Evolutionary conservation across 352 stramenopile genomes (phyloP), one percentile per base, ranked within the genome.

Genomic region (Stephanocyclus meneghinianus): DNA sequence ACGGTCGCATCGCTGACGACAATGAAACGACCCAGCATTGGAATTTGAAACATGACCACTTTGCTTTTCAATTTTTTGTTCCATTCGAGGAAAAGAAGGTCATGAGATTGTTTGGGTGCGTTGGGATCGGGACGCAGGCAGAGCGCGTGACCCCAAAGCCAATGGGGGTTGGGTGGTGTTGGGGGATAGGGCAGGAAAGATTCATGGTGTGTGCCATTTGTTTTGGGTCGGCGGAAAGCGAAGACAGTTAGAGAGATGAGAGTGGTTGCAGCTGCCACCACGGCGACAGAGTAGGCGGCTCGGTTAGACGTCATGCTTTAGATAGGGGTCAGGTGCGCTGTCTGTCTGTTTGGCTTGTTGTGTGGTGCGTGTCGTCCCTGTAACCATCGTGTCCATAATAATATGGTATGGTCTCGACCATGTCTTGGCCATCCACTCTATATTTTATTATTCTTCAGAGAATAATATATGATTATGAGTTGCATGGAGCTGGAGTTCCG

Each of bases 51-150:
- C 65, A 76, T 62, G 18, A 81, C 40, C 13, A 81, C 65, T 60
- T 81, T 81, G 47, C 65, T 76, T 18, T 81, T 81, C 15, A 81
- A 47, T 8, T 71, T 68, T 21, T 71, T 55, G 30, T 61, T 75
- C 72, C 72, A 80, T n/a, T 74, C n/a, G 2, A 75, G 55, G 26
- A 80, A 80, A 11, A 74, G 48, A 2, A 80, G 35, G 30, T 80
- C 72, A 56, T 80, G 72, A 7, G 50, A 72, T 48, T 56, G 51
- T 18, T 62, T 29, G 5, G 72, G 64, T n/a, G 26, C 13, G 29
- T 74, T 48, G n/a, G 70, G 70, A 44, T 64, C 21, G 21, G 57
- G 57, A 56, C 30, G 37, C 7, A 80, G 40, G 29, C 42, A 51
- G 1, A 53, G 57, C 7, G 42, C 72, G 21, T 80, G 72, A 0